Percentiles rank a stretch among this genome's conserved stretches.
Evolutionary conservation across 805 yeast genomes (phyloP).

Genomic region (Scheffersomyces ergatensis): DNA sequence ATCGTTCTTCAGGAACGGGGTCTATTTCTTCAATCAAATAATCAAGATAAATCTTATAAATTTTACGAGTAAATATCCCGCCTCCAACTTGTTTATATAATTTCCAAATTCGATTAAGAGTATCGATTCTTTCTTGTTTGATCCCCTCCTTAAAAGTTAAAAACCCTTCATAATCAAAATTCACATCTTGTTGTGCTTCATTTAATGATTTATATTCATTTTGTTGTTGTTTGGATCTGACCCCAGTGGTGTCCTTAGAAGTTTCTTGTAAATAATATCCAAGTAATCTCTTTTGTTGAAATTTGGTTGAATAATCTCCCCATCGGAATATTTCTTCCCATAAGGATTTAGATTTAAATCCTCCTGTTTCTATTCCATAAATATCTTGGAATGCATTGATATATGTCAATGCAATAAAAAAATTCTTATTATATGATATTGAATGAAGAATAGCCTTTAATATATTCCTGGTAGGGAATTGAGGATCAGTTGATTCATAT

Average conservation of each 20-base stretch:
- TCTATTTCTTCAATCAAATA: constrained; percentile 20
- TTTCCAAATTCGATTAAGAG: constrained; percentile 33
- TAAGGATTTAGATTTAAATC: constrained; percentile 17
- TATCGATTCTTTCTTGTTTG: constrained; percentile 20
- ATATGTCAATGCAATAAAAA: constrained; percentile 30
- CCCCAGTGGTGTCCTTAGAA: not conserved
- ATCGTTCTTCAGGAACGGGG: constrained; percentile 12
- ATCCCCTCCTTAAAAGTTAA: constrained; percentile 23
- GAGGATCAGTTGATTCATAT: constrained; percentile 11
- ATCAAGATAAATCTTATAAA: constrained; percentile 21
- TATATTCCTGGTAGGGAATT: constrained; percentile 21
- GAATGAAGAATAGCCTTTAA: constrained; percentile 30
- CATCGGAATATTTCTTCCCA: constrained; percentile 39
- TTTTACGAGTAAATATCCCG: constrained; percentile 17
- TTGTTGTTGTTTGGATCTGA: not conserved
- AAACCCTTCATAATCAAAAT: constrained; percentile 39
- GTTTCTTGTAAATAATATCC: constrained; percentile 21
- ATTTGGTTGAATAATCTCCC: constrained; percentile 34
- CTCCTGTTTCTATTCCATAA: constrained; percentile 21
- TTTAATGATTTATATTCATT: constrained; percentile 9
- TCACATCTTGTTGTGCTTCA: constrained; percentile 28
- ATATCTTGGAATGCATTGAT: constrained; percentile 33
- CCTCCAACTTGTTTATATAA: constrained; percentile 23
- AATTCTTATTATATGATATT: constrained; percentile 28
- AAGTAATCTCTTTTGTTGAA: constrained; percentile 23